Conservation (phyloP, 495 filamentous ascomycete genomes). For the Xylaria longipes region DNA sequence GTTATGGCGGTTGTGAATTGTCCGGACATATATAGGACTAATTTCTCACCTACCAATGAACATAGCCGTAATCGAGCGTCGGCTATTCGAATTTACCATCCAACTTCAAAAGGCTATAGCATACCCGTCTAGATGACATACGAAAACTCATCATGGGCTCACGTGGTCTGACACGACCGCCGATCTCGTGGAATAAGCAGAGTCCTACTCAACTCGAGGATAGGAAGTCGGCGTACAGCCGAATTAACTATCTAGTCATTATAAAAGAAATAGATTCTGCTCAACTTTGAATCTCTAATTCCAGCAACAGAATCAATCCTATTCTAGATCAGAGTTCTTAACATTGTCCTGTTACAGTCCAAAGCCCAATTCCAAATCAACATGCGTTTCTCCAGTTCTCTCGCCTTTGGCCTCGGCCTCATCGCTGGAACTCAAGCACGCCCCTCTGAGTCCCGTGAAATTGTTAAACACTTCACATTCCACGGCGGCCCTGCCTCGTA, state of each 20-base stretch:
- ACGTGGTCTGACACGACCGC: conserved; percentile 17
- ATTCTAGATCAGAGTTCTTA: not conserved
- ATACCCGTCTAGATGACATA: conserved; percentile 14
- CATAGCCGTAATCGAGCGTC: not conserved
- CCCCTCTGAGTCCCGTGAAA: conserved; percentile 24
- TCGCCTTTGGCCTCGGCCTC: conserved; percentile 31
- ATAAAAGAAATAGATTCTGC: conserved; percentile 8
- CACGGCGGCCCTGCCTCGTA: conserved; percentile 39
- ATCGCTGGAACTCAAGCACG: conserved; percentile 28
- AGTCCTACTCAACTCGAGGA: not conserved
- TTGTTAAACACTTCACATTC: conserved; percentile 32
- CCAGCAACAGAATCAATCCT: not conserved
- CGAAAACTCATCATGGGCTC: not conserved
- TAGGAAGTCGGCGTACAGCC: too few species aligned
- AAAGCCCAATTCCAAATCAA: not conserved
- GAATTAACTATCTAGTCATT: not conserved
- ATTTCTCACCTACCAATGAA: conserved; percentile 17
- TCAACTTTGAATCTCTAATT: not conserved
- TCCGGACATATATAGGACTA: conserved; percentile 6
- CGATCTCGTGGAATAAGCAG: not conserved
- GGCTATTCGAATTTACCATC: conserved; percentile 28
- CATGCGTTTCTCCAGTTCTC: conserved; percentile 33
- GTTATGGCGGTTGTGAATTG: not conserved
- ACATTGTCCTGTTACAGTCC: not conserved
- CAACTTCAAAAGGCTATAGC: not conserved